A percentile compares a stretch with the other conserved stretches of the same genome.
Conservation (phyloP, 805 yeast genomes). For the Candida patagonica region DNA sequence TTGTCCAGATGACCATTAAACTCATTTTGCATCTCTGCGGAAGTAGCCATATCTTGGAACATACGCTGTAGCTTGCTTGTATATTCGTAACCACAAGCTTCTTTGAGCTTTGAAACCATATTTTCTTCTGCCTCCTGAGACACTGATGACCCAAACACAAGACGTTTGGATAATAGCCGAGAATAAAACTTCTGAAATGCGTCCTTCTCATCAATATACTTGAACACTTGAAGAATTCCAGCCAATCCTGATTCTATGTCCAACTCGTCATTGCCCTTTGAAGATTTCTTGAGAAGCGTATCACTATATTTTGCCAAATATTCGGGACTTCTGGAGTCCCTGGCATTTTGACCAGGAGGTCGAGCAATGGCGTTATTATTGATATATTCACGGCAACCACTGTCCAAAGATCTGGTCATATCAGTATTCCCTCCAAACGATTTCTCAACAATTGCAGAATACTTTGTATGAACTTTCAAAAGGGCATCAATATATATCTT, state of each 20-base stretch:
- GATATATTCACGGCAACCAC: conserved; percentile 77
- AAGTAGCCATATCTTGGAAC: conserved; percentile 89
- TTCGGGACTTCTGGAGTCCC: conserved; percentile 78
- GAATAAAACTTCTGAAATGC: conserved; percentile 91
- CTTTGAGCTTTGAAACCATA: conserved; percentile 76
- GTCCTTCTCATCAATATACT: conserved; percentile 86
- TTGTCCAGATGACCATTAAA: conserved; percentile 42
- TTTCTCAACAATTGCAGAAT: conserved; percentile 49
- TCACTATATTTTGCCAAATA: conserved; percentile 85
- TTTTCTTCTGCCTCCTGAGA: conserved; percentile 78
- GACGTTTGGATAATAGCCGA: conserved; percentile 77
- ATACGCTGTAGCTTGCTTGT: conserved; percentile 89
- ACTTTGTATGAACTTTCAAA: conserved; percentile 59
- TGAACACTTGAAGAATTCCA: conserved; percentile 79
- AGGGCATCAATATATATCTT: conserved; percentile 71
- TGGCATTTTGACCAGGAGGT: conserved; percentile 26
- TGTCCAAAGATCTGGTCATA: conserved; percentile 80
- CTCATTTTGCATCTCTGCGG: conserved; percentile 59
- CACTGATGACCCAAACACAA: conserved; percentile 77
- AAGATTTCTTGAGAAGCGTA: conserved; percentile 65
- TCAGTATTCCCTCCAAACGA: conserved; percentile 69
- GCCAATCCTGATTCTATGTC: conserved; percentile 65
- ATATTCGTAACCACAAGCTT: conserved; percentile 84
- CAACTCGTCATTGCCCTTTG: conserved; percentile 56
- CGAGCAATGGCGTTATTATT: conserved; percentile 71